Conservation (phyloP, 2,329 filamentous ascomycete genomes). For the Venturia oleaginea region DNA sequence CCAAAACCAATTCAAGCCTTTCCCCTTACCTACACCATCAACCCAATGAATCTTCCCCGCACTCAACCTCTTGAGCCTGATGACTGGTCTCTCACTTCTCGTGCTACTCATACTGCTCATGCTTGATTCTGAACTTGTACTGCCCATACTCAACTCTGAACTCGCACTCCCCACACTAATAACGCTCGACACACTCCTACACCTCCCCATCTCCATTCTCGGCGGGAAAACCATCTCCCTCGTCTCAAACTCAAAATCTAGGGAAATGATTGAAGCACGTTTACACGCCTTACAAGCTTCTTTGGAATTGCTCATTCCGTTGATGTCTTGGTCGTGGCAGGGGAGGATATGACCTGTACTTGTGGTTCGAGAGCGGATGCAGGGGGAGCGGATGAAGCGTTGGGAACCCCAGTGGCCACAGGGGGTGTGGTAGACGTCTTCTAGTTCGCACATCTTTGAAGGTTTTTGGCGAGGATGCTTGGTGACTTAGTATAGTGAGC, state of each 20-base stretch:
- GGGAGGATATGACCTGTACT: not conserved
- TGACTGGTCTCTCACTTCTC: not conserved
- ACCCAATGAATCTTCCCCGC: conserved; percentile 8
- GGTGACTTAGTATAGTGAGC: not conserved
- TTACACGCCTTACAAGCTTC: conserved; percentile 11
- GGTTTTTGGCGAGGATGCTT: not conserved
- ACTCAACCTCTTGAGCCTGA: conserved; percentile 4
- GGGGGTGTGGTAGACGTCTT: conserved; percentile 23
- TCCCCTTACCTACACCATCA: not conserved
- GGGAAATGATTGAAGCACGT: not conserved
- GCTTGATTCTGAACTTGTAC: not conserved
- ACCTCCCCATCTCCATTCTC: not conserved
- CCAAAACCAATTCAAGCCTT: conserved; percentile 3
- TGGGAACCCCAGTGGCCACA: conserved; percentile 26
- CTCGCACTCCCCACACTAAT: not conserved
- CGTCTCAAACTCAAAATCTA: not conserved
- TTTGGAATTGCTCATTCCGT: conserved; percentile 12
- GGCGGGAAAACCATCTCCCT: not conserved
- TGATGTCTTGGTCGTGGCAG: conserved; percentile 9
- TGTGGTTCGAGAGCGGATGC: conserved; percentile 20
- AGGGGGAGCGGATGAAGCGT: conserved; percentile 23
- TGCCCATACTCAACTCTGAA: not conserved
- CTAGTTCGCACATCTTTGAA: conserved; percentile 23
- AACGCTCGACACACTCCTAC: not conserved
- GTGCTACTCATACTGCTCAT: not conserved